Conservation (phyloP, 352 stramenopile genomes). For the Pythium brassicae region DNA sequence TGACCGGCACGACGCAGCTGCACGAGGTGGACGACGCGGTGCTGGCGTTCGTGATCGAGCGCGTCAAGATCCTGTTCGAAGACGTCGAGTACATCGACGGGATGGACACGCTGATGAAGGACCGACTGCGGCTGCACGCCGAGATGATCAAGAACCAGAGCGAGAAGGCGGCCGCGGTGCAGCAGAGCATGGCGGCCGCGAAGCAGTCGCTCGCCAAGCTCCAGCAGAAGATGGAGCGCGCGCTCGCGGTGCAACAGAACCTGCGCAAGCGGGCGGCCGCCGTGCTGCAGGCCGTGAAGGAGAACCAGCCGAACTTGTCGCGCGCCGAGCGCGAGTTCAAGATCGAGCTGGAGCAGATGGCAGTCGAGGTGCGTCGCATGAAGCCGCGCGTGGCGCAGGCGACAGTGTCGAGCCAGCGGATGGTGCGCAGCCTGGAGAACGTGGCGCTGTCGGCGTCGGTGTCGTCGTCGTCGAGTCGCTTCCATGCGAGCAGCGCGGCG, state of each 20-base stretch:
- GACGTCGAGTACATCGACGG: slow-evolving; percentile 76
- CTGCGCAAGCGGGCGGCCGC: slow-evolving; percentile 72
- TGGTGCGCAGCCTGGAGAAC: slow-evolving; percentile 50
- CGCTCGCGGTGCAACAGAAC: slow-evolving; percentile 66
- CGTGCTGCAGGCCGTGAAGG: slow-evolving; percentile 73
- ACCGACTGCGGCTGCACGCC: slow-evolving; percentile 49
- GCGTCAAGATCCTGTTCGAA: slow-evolving; percentile 38
- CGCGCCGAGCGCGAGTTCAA: slow-evolving; percentile 71
- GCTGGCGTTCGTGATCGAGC: slow-evolving; percentile 71
- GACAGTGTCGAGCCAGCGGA: slow-evolving; percentile 56
- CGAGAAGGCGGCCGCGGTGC: slow-evolving; percentile 37
- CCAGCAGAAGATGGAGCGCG: slow-evolving; percentile 49
- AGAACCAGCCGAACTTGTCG: slow-evolving; percentile 77
- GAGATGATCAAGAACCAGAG: slow-evolving; percentile 55
- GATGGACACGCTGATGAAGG: slow-evolving; percentile 59
- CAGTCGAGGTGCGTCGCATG: slow-evolving; percentile 57
- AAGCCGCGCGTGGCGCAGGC: slow-evolving; percentile 68
- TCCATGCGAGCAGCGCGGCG: slow-evolving; percentile 1
- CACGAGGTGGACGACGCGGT: slow-evolving; percentile 63
- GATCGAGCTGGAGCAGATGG: slow-evolving; percentile 60
- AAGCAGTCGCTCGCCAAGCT: slow-evolving; percentile 35
- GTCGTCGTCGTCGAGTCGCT: slow-evolving; percentile 17
- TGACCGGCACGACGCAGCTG: slow-evolving; percentile 60
- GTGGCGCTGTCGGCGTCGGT: slow-evolving; percentile 20
- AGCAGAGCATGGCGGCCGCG: slow-evolving; percentile 27